A percentile compares a stretch with the other conserved stretches of the same genome.
Conservation (phyloP, 1,284 basidiomycete species). For the Phylloboletellus chloephorus region DNA sequence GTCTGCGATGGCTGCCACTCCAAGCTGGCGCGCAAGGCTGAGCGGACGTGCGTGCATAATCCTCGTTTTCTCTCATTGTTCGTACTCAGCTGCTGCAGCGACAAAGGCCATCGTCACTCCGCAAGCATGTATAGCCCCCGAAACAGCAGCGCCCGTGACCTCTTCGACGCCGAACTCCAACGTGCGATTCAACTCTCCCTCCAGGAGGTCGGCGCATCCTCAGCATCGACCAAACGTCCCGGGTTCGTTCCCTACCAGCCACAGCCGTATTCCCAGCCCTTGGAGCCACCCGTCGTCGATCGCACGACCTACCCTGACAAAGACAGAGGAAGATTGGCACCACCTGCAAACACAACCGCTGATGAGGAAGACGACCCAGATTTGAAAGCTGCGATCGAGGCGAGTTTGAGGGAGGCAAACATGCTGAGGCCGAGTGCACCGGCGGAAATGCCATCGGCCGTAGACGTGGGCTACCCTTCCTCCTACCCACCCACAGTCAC, state of each 20-base stretch:
- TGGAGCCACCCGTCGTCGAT: slow-evolving; percentile 72
- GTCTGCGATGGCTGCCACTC: slow-evolving; percentile 90
- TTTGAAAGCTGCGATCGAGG: slow-evolving; percentile 91
- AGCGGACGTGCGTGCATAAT: slow-evolving; percentile 38
- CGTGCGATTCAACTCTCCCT: slow-evolving; percentile 91
- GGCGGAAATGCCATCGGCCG: slow-evolving; percentile 50
- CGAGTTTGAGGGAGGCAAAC: slow-evolving; percentile 82
- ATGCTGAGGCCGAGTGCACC: slow-evolving; percentile 79
- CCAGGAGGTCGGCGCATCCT: slow-evolving; percentile 61
- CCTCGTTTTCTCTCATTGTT: neutral
- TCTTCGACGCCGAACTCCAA: slow-evolving; percentile 86
- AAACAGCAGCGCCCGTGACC: slow-evolving; percentile 53
- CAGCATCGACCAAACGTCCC: slow-evolving; percentile 43
- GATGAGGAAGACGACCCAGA: slow-evolving; percentile 92
- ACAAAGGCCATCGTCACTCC: slow-evolving; percentile 48
- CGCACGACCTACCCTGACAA: slow-evolving; percentile 42
- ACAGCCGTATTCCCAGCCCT: slow-evolving; percentile 53
- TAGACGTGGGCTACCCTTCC: slow-evolving; percentile 39
- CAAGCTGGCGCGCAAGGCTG: slow-evolving; percentile 62
- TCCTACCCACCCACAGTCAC: slow-evolving; percentile 42
- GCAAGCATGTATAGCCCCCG: slow-evolving; percentile 46
- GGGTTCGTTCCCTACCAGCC: slow-evolving; percentile 68
- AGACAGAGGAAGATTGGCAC: slow-evolving; percentile 15
- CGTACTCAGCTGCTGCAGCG: slow-evolving; percentile 22
- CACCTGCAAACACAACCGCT: slow-evolving; percentile 25